phyloP scores from a whole-genome alignment of 176 grass and related monocot genomes.

The Neostapfia colusana region DNA sequence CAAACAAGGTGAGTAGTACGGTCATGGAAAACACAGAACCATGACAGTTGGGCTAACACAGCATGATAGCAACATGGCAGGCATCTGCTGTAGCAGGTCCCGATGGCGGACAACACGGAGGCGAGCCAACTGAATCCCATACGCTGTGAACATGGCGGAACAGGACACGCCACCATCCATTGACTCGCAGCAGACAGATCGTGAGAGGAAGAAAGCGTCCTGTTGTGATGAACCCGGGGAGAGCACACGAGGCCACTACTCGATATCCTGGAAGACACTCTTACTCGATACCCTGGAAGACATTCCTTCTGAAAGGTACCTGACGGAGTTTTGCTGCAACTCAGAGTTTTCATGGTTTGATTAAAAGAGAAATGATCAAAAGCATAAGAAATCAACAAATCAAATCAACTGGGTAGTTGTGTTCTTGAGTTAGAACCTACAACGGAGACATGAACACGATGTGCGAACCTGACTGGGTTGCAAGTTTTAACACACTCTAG shows the following conservation, averaged over 20 bases:
- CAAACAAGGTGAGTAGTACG: not conserved
- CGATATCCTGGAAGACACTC: slow-evolving; percentile 10
- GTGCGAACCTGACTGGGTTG: not conserved
- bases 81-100: slow-evolving; percentile 2
- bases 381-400: not conserved
- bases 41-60: not conserved
- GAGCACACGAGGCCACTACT: not conserved
- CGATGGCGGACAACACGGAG: not conserved
- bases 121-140: not conserved
- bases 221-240: slow-evolving; percentile 1
- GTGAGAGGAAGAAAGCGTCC: not conserved
- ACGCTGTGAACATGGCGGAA: slow-evolving; percentile 11
- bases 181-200: slow-evolving; percentile 23
- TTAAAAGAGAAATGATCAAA: slow-evolving; percentile 1
- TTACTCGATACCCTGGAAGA: not conserved
- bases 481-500: not conserved
- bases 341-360: not conserved
- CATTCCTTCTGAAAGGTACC: slow-evolving; percentile 24
- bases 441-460: not conserved
- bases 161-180: slow-evolving; percentile 17
- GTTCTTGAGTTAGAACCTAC: slow-evolving; percentile 26
- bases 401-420: slow-evolving; percentile 4
- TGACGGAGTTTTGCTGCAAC: not conserved
- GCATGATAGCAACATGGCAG: not conserved
- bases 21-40: not conserved